These are phyloP conservation scores for Hemileccinum rubropunctum DNA, from an alignment of 768 basidiomycete genomes.

Conservation along the genomic window DNA sequence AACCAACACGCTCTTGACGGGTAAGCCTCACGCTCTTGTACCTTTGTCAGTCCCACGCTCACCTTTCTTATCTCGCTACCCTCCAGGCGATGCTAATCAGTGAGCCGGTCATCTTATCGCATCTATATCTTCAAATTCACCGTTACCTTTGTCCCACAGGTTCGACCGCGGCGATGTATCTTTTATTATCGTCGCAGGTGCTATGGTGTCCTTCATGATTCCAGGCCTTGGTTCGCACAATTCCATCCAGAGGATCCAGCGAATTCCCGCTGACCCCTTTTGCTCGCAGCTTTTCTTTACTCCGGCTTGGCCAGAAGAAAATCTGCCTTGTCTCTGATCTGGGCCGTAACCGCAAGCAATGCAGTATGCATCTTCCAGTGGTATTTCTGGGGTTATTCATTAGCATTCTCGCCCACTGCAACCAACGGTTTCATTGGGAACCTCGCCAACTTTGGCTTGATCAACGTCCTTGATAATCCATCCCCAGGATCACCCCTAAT, in stretches of 20 bases:
- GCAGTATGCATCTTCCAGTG: conserved; percentile 78
- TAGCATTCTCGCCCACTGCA: conserved; percentile 78
- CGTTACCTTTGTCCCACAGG: conserved; percentile 30
- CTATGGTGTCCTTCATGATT: conserved; percentile 76
- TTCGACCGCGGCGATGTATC: conserved; percentile 71
- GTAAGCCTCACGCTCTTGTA: conserved; percentile 10
- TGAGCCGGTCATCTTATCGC: conserved; percentile 19
- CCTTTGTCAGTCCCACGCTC: conserved; percentile 4
- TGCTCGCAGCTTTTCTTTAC: conserved; percentile 64
- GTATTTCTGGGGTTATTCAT: conserved; percentile 81
- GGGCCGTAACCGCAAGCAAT: conserved; percentile 71
- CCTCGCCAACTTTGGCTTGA: conserved; percentile 74
- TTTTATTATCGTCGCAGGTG: conserved; percentile 66
- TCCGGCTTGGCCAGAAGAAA: conserved; percentile 72
- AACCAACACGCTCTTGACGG: not conserved
- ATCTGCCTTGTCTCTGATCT: conserved; percentile 68
- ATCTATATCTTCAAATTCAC: no score
- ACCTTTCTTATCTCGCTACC: conserved; percentile 4
- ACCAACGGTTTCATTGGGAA: conserved; percentile 79
- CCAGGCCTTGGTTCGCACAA: conserved; percentile 60
- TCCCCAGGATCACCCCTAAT: conserved; percentile 80
- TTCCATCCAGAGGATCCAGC: not conserved
- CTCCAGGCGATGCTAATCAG: conserved; percentile 26
- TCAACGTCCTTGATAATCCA: conserved; percentile 65
- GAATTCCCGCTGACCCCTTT: not conserved